Evolutionary conservation across 306 rosid genomes (phyloP), one percentile per base, ranked within the genome.

Genomic region (Argentina anserina): DNA sequence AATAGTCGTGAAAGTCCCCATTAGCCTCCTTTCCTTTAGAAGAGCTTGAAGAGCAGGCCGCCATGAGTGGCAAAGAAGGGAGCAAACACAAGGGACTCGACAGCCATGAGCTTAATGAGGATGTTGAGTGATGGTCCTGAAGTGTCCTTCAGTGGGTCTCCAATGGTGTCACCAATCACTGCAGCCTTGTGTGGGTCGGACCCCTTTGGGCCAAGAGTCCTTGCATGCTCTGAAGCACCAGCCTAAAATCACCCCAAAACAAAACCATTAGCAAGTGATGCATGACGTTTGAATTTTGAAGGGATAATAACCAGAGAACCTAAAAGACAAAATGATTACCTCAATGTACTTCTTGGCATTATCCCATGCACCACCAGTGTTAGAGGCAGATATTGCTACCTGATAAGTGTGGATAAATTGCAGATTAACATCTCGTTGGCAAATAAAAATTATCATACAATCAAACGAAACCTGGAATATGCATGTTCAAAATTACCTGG

Each of bases 301-400:
- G 1, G n/a, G 9, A 39, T 64, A 2, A 10, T 8, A 4, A 18
- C 25, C 33, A 36, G 29, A 37, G 37, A 56, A 41, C 36, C 31
- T 12, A 7, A 15, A 26, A 28, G 6, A 17, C 6, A 13, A 6
- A 28, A 42, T 3, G 33, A 29, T 59, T 63, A 85, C 89, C 93
- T 88, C 93, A 56, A 88, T 88, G 84, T 88, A 88, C 86, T 88
- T 88, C 90, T 88, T 88, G 8, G 93, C 93, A 79, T 88, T 86
- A 79, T 88, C 90, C 93, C 93, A 86, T 26, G 90, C 93, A 66
- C 93, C 93, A 65, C 93, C 93, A 26, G 90, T 88, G 85, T 88
- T 84, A 12, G 93, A 88, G 61, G 93, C 93, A 60, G 90, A 88
- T 79, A 88, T 88, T 17, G 93, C 93, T 5, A 88, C 77, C 92